A percentile compares a stretch with the other conserved stretches of the same genome.
Evolutionary conservation across 2,329 filamentous ascomycete species (phyloP).

Genomic region (Torrubiellomyces zombiae): DNA sequence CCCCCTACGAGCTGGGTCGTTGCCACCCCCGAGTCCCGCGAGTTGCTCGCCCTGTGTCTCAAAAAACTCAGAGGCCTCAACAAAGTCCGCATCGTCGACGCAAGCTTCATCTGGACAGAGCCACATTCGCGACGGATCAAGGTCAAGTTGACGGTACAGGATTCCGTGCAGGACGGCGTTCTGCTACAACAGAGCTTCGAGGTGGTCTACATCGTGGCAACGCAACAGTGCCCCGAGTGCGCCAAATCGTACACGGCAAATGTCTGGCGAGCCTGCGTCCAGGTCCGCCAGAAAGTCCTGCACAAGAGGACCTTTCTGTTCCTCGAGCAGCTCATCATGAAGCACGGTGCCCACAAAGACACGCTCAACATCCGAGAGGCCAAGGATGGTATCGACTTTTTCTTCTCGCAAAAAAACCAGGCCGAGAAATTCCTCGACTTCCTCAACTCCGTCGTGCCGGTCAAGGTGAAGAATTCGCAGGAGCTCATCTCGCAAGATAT

Average conservation of each 20-base stretch:
- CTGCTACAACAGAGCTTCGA: slow-evolving; percentile 87
- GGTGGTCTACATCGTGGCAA: slow-evolving; percentile 78
- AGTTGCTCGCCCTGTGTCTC: slow-evolving; percentile 81
- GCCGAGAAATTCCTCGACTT: slow-evolving; percentile 90
- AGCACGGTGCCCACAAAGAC: slow-evolving; percentile 79
- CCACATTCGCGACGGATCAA: slow-evolving; percentile 85
- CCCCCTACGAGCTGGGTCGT: slow-evolving; percentile 77
- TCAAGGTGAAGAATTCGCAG: slow-evolving; percentile 57
- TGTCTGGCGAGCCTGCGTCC: slow-evolving; percentile 83
- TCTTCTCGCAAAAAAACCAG: slow-evolving; percentile 75
- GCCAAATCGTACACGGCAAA: slow-evolving; percentile 93
- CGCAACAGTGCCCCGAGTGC: slow-evolving; percentile 90
- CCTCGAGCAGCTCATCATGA: slow-evolving; percentile 89
- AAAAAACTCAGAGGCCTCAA: slow-evolving; percentile 72
- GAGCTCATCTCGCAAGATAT: slow-evolving; percentile 87
- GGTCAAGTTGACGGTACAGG: slow-evolving; percentile 89
- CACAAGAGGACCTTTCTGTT: slow-evolving; percentile 65
- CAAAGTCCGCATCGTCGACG: slow-evolving; percentile 89
- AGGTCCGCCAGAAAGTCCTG: slow-evolving; percentile 90
- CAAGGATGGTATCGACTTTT: slow-evolving; percentile 92
- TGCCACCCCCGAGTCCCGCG: slow-evolving; percentile 72
- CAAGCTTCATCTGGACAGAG: slow-evolving; percentile 95
- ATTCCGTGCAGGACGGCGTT: slow-evolving; percentile 43
- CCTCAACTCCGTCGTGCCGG: slow-evolving; percentile 63
- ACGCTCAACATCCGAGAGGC: slow-evolving; percentile 98